Evolutionary conservation across 2,329 filamentous ascomycete genomes (phyloP).

Genomic region (Paramyrothecium sp.): DNA sequence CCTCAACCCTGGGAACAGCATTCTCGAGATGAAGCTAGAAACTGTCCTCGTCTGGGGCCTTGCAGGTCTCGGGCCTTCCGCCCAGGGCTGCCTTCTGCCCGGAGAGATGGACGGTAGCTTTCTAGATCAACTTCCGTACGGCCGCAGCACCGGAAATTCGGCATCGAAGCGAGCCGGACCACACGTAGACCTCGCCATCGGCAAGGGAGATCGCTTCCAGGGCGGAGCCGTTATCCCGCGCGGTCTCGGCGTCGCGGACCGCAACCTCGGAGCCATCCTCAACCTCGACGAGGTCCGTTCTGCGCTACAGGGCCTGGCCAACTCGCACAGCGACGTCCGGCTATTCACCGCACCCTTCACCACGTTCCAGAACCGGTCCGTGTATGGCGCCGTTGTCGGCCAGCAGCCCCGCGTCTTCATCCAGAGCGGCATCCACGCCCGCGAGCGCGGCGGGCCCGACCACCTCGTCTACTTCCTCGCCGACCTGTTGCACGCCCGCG

Average conservation of each 20-base stretch:
- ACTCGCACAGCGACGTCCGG: slow-evolving; percentile 33
- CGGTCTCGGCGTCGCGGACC: slow-evolving; percentile 31
- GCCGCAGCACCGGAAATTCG: background rate
- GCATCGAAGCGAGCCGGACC: no score
- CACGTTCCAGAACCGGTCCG: slow-evolving; percentile 39
- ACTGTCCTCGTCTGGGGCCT: slow-evolving; percentile 7
- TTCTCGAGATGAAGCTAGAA: background rate
- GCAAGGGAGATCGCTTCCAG: slow-evolving; percentile 39
- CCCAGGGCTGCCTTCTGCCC: slow-evolving; percentile 34
- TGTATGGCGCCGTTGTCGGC: slow-evolving; percentile 42
- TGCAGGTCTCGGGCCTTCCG: slow-evolving; percentile 13
- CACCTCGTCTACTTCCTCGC: slow-evolving; percentile 56
- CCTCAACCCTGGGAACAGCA: no score
- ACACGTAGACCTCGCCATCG: slow-evolving; percentile 32
- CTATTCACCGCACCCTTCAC: slow-evolving; percentile 40
- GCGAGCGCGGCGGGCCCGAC: slow-evolving; percentile 57
- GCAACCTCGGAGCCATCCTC: slow-evolving; percentile 40
- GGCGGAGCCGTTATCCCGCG: slow-evolving; percentile 32
- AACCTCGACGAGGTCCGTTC: slow-evolving; percentile 43
- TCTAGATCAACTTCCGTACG: background rate
- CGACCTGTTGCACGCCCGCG: slow-evolving; percentile 53
- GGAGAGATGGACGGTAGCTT: slow-evolving; percentile 25
- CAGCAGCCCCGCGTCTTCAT: slow-evolving; percentile 49
- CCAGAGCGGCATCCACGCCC: slow-evolving; percentile 53
- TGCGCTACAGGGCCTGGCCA: slow-evolving; percentile 40